Percentiles rank a stretch among this genome's conserved stretches.
These are phyloP conservation scores for Zangia roseola DNA, from an alignment of 768 basidiomycete genomes.

Conservation along the genomic window DNA sequence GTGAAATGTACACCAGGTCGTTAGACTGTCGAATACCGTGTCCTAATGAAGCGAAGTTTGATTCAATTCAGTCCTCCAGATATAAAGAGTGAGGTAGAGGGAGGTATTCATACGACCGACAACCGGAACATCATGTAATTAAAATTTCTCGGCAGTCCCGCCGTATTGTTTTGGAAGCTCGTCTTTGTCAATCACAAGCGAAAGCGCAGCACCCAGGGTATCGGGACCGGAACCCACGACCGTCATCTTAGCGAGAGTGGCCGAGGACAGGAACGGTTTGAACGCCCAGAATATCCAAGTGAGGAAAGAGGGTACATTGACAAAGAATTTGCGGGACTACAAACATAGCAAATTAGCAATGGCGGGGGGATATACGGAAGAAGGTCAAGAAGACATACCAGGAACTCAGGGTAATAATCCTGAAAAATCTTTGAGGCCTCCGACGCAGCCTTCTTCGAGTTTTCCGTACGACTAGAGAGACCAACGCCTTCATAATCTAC, in stretches of 20 bases:
- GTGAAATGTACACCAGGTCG: too few species aligned
- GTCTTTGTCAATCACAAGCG: slow-evolving; percentile 51
- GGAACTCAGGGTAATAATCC: slow-evolving; percentile 75
- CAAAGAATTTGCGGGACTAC: slow-evolving; percentile 74
- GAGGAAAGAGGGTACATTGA: slow-evolving; percentile 75
- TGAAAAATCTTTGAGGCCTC: slow-evolving; percentile 75
- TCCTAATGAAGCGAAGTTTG: not conserved
- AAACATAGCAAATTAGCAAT: not conserved
- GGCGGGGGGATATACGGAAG: slow-evolving; percentile 16
- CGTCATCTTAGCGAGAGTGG: slow-evolving; percentile 78
- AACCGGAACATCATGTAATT: slow-evolving; percentile 1
- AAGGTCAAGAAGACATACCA: slow-evolving; percentile 38
- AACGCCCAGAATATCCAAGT: slow-evolving; percentile 86
- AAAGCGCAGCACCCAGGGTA: slow-evolving; percentile 57
- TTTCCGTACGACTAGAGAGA: slow-evolving; percentile 63
- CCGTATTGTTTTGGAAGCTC: slow-evolving; percentile 73
- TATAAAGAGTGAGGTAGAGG: not conserved
- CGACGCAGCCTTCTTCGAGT: slow-evolving; percentile 73
- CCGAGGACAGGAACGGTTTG: slow-evolving; percentile 68
- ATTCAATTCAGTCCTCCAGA: not conserved
- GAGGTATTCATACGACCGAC: not conserved
- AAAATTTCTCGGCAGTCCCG: slow-evolving; percentile 59
- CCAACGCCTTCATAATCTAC: slow-evolving; percentile 76
- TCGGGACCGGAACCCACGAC: slow-evolving; percentile 68
- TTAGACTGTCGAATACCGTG: not conserved